Conservation (phyloP, 768 basidiomycete species). For the Suillus sp. region DNA sequence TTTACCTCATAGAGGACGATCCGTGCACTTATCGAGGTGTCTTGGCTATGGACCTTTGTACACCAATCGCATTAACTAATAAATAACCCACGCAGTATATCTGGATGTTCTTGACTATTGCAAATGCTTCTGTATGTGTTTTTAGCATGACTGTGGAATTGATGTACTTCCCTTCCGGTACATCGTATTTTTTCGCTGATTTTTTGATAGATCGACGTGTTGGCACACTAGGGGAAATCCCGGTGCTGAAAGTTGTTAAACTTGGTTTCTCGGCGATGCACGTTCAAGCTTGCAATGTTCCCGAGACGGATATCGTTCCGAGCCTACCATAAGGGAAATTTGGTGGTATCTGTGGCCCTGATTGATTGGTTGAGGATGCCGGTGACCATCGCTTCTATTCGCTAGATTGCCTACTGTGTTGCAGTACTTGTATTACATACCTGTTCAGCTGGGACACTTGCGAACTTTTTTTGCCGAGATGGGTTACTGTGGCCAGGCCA, state of each 20-base stretch:
- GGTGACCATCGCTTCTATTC: background rate
- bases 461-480: too few species aligned
- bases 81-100: conserved; percentile 12
- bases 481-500: background rate
- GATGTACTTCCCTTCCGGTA: background rate
- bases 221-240: background rate
- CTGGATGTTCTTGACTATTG: conserved; percentile 4
- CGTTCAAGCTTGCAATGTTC: background rate
- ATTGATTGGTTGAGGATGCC: background rate
- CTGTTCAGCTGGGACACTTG: background rate
- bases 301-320: background rate
- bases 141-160: background rate
- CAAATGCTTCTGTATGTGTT: background rate
- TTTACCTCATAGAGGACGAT: conserved; percentile 17
- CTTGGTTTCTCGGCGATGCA: background rate
- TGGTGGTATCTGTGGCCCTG: background rate
- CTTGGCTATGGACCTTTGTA: conserved; percentile 3
- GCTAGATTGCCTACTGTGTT: background rate
- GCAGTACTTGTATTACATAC: background rate
- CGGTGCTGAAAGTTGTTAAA: background rate
- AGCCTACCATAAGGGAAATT: background rate
- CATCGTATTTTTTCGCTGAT: background rate
- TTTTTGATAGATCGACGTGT: background rate
- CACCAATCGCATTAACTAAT: conserved; percentile 14
- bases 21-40: conserved; percentile 7